Conservation (phyloP, 805 yeast genomes). For the Ogataea nakhonphanomensis region DNA sequence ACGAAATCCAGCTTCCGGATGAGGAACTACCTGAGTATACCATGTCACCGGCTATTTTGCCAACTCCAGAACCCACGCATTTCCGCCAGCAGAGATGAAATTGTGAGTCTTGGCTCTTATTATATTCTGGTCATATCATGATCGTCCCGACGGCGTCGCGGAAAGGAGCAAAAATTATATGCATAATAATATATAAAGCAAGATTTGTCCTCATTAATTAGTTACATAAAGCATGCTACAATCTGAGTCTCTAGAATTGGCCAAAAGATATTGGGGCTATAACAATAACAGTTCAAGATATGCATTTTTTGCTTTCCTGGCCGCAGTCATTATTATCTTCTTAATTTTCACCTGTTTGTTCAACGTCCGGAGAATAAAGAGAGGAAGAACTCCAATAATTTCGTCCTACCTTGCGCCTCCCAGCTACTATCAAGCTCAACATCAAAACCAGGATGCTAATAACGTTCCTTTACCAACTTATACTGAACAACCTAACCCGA, state of each 20-base stretch:
- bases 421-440: slow-evolving; percentile 63
- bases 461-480: slow-evolving; percentile 62
- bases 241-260: slow-evolving; percentile 1
- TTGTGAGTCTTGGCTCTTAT: background rate
- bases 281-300: slow-evolving; percentile 43
- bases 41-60: background rate
- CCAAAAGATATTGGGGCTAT: slow-evolving; percentile 18
- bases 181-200: background rate
- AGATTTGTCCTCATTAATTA: background rate
- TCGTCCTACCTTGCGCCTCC: slow-evolving; percentile 60
- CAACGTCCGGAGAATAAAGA: slow-evolving; percentile 48
- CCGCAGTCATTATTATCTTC: slow-evolving; percentile 45
- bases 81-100: background rate
- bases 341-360: slow-evolving; percentile 49
- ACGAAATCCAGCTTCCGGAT: slow-evolving; percentile 12
- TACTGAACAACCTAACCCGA: slow-evolving; percentile 60
- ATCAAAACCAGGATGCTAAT: slow-evolving; percentile 39
- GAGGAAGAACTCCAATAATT: slow-evolving; percentile 63
- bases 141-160: slow-evolving; percentile 2
- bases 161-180: slow-evolving; percentile 1
- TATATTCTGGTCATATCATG: background rate
- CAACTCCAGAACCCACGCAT: background rate
- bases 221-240: background rate
- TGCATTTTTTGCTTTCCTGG: slow-evolving; percentile 63
- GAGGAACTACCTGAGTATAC: slow-evolving; percentile 4